phyloP scores from a whole-genome alignment of 2,329 filamentous ascomycete genomes.

The Fusarium ambrosium region DNA sequence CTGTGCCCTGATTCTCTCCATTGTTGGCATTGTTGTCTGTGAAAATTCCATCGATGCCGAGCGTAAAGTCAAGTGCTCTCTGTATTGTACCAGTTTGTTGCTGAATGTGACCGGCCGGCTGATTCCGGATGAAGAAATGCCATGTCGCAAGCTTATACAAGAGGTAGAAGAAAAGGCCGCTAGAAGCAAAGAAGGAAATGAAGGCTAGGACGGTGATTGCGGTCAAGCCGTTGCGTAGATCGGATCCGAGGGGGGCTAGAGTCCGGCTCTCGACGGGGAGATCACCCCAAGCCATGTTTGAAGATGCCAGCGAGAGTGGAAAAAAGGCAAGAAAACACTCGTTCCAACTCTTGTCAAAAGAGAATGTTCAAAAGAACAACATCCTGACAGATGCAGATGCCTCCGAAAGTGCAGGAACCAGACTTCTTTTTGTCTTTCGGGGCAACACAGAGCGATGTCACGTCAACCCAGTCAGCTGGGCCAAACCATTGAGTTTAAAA shows the following conservation, averaged over 20 bases:
- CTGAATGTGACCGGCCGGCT: slow-evolving; percentile 13
- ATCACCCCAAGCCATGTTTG: slow-evolving; percentile 45
- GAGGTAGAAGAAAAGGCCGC: slow-evolving; percentile 49
- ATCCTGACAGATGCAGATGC: not conserved
- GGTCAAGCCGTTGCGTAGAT: slow-evolving; percentile 46
- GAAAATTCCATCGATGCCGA: slow-evolving; percentile 55
- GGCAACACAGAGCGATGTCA: not conserved
- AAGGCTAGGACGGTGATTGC: slow-evolving; percentile 49
- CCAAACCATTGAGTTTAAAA: slow-evolving; percentile 2
- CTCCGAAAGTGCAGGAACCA: not conserved
- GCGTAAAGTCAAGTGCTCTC: slow-evolving; percentile 50
- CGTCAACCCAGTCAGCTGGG: not conserved
- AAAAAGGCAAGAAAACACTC: not conserved
- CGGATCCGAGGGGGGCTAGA: slow-evolving; percentile 38
- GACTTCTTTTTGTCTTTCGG: not conserved
- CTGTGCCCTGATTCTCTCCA: not conserved
- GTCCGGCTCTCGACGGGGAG: slow-evolving; percentile 41
- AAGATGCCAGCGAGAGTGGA: not conserved
- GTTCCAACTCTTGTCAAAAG: not conserved
- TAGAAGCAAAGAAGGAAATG: slow-evolving; percentile 50
- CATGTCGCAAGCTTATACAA: slow-evolving; percentile 50
- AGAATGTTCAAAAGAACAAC: not conserved
- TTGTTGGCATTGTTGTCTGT: slow-evolving; percentile 17
- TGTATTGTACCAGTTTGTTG: slow-evolving; percentile 36
- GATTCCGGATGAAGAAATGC: slow-evolving; percentile 43